A percentile compares a stretch with the other conserved stretches of the same genome.
These are phyloP conservation scores for Barbarea vulgaris DNA, from an alignment of 345 rosid genomes.

Conservation along the genomic window DNA sequence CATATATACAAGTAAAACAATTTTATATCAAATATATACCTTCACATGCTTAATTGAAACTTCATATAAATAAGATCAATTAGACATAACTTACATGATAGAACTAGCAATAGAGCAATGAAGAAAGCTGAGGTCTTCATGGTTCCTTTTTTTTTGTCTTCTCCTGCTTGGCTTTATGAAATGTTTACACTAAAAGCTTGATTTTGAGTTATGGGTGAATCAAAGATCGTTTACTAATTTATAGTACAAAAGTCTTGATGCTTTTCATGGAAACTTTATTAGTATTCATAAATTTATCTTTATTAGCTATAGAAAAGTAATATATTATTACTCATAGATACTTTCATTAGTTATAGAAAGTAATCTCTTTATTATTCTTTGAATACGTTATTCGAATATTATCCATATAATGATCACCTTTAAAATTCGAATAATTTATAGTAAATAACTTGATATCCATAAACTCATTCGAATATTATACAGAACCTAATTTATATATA, in stretches of 20 bases:
- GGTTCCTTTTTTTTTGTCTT: not conserved
- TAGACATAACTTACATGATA: slow-evolving; percentile 27
- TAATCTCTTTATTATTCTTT: not conserved
- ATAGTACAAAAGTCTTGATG: not conserved
- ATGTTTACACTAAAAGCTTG: not conserved
- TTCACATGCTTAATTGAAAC: not conserved
- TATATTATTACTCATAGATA: too few relatives aligned
- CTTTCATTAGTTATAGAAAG: not conserved
- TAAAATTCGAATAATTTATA: not conserved
- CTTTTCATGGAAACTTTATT: not conserved
- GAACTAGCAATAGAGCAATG: slow-evolving; percentile 22
- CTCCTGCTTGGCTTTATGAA: slow-evolving; percentile 9
- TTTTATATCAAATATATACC: not conserved
- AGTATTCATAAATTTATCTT: not conserved
- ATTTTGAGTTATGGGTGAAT: not conserved
- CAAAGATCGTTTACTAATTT: slow-evolving; percentile 1
- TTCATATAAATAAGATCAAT: not conserved
- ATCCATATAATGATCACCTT: not conserved
- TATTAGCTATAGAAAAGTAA: too few relatives aligned
- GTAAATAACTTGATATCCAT: not conserved
- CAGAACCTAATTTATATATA: not conserved
- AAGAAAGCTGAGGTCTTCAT: slow-evolving; percentile 29
- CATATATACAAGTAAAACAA: not conserved
- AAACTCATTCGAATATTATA: not conserved
- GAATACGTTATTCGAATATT: not conserved